Conservation (phyloP, 768 basidiomycete genomes). For the Glaciozyma martinii region DNA sequence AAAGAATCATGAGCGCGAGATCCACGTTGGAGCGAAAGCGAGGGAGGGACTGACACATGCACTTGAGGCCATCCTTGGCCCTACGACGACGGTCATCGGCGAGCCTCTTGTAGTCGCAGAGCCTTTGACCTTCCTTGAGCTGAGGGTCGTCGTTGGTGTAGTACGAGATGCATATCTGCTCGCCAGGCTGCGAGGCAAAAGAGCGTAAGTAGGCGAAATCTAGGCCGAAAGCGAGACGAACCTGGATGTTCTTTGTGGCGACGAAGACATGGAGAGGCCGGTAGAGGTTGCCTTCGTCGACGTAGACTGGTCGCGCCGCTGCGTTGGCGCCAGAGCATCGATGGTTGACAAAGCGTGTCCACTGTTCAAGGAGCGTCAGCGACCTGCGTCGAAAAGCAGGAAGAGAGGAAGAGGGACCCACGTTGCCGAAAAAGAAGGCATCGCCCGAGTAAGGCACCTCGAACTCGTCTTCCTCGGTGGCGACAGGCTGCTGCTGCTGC, state of each 20-base stretch:
- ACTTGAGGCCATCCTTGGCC: not conserved
- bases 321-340: conserved; percentile 11
- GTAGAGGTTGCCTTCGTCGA: conserved; percentile 15
- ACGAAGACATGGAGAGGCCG: conserved; percentile 25
- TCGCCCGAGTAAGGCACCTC: conserved; percentile 11
- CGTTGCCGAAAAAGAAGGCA: conserved; percentile 20
- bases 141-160: not conserved
- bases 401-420: not conserved
- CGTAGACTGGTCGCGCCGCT: not conserved
- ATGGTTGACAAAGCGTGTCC: conserved; percentile 29
- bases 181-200: conserved; percentile 15
- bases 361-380: not conserved
- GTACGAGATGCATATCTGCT: conserved; percentile 23
- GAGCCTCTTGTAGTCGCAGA: not conserved
- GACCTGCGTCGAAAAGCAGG: accelerated
- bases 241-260: conserved; percentile 6
- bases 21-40: not conserved
- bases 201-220: not conserved
- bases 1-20: not conserved
- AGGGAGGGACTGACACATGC: not conserved
- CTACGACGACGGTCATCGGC: not conserved
- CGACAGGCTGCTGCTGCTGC: not conserved
- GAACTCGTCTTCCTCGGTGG: not conserved
- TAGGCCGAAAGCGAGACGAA: not conserved
- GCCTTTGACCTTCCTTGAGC: not conserved